Base-by-base conservation (phyloP, 2,329 filamentous ascomycete species). In the Alternaria alternata region DNA sequence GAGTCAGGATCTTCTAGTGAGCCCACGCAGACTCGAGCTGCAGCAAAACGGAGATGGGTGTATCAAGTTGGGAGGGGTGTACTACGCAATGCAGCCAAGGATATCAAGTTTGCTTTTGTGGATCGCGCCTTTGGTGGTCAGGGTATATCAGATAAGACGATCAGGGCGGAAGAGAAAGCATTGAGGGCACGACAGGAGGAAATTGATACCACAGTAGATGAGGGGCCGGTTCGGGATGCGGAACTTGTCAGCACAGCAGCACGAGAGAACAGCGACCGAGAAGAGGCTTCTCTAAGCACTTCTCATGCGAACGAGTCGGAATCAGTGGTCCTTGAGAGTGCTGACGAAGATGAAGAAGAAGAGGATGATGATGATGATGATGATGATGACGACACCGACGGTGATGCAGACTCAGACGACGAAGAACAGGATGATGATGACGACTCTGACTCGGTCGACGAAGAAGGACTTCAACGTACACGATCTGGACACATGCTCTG, bases 111-210 rank as follows among this genome's bases (percentile, higher is more conserved):
- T 73, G 78, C 81, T 16, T 84, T 84, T 62, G 84, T 88, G 20
- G 87, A 88, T 68, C 81, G 82, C 32, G 86, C 87, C 4, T 90
- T 89, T 75, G 87, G 88, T 32, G 88, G 88, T 0, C 73, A 85
- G n/a, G 83, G 84, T 6, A 79, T 81, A 12, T 75, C 78, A 2
- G 68, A 84, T 41, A 74, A 67, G 11, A 73, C 22, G 69, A 80
- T 62, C 66, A 79, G 49, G 47, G 78, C 76, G 1, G 77, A 81
- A 58, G 85, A 86, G 64, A 75, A 77, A 46, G 68, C 75, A 7
- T 46, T 79, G 28, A 70, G 61, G 22, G 71, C 71, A 43, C 68
- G 66, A 9, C 82, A 85, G 62, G 80, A 83, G 54, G 82, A 86
- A 47, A 80, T 86, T 22, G 79, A 84, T 59, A 69, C 80, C 1